Evolutionary conservation across 2,329 filamentous ascomycete species (phyloP), one percentile per base, ranked within the genome.

Genomic region (Arthrobotrys sphaeroides): DNA sequence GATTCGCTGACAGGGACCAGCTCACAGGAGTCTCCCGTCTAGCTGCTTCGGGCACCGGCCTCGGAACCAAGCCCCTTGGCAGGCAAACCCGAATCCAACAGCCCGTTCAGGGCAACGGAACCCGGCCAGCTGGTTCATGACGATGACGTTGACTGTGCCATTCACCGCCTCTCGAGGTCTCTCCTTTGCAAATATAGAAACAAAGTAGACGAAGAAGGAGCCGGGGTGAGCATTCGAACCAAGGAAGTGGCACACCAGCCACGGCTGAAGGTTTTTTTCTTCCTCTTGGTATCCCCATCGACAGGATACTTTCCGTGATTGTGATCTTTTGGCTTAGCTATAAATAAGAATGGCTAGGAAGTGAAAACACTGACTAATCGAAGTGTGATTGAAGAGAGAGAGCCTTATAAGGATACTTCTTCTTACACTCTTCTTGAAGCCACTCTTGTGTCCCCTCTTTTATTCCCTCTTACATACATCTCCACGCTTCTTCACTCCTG

Each of bases 161-260:
- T 12, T 55, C 49, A 55, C 49, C 49, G 49, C 49, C 49, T 31
- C 43, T 47, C 2, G 12, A 7, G n/a, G 26, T 36, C 20, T 55
- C 38, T 22, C 22, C 3, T 53, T 20, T 70, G 55, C 65, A 69
- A 69, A 69, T 51, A 42, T 69, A 69, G 55, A 61, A 69, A 69
- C 65, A 31, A 12, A 33, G 47, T 7, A 20, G 18, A 3, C 45
- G 24, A 28, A 47, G 3, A 20, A 45, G 31, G 31, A 65, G 42
- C 49, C 64, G 55, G 20, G 45, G 24, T 12, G 24, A 1, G n/a
- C 10, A 13, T 38, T 3, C 26, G n/a, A n/a, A 18, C 36, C 53
- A 40, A 24, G 53, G 53, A 28, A 12, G 47, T 28, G n/a, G n/a
- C n/a, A n/a, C n/a, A n/a, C 47, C 47, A 53, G 26, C 47, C 47